These are phyloP conservation scores for Claviceps africana DNA, from an alignment of 2,329 filamentous ascomycete species.

Conservation along the genomic window DNA sequence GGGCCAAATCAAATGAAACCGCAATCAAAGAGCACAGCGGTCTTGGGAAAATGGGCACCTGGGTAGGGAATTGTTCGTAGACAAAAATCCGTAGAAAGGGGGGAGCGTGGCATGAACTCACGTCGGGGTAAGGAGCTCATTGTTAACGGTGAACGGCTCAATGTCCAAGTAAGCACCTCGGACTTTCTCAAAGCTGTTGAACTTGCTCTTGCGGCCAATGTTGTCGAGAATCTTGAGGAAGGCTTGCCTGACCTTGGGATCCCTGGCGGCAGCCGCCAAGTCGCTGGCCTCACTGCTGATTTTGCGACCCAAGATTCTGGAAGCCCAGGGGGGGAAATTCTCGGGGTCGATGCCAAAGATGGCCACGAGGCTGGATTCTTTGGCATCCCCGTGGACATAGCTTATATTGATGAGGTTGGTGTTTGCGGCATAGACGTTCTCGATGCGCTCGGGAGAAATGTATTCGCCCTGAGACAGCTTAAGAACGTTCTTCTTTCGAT, in stretches of 20 bases:
- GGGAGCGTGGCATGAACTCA: conserved; percentile 33
- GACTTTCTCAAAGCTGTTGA: conserved; percentile 83
- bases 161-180: conserved; percentile 59
- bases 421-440: conserved; percentile 83
- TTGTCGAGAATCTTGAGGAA: conserved; percentile 66
- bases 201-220: conserved; percentile 70
- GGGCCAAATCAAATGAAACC: not conserved
- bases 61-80: not conserved
- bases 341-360: conserved; percentile 82
- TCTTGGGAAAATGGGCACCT: not conserved
- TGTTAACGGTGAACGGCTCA: conserved; percentile 88
- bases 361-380: conserved; percentile 68
- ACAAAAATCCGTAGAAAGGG: not conserved
- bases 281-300: conserved; percentile 53
- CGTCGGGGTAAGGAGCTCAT: conserved; percentile 80
- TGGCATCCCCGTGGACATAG: conserved; percentile 81
- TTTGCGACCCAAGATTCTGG: conserved; percentile 56
- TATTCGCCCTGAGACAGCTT: conserved; percentile 98
- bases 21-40: not conserved
- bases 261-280: conserved; percentile 50
- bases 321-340: conserved; percentile 66
- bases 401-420: conserved; percentile 64
- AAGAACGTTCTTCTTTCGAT: conserved; percentile 97
- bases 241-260: conserved; percentile 58
- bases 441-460: conserved; percentile 90